Evolutionary conservation across 2,329 filamentous ascomycete genomes (phyloP).

Genomic region (Neonectria neomacrospora): DNA sequence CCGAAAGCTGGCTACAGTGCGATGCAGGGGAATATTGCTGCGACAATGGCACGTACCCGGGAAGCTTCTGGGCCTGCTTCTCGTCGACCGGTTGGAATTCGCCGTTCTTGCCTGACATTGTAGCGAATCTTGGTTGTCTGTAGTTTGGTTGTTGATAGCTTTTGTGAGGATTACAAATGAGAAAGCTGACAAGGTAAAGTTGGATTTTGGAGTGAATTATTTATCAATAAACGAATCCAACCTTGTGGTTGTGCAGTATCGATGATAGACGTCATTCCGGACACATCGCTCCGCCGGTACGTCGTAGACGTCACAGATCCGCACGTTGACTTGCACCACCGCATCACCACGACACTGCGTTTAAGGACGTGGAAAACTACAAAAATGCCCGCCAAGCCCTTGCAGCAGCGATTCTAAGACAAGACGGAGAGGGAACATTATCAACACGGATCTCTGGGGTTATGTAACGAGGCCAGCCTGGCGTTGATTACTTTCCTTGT

Average conservation of each 20-base stretch:
- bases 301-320: neutral
- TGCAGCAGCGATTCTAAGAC: neutral
- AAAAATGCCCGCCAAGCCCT: neutral
- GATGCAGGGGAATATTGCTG: neutral
- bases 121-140: neutral
- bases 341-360: neutral
- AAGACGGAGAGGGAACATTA: no score
- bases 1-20: neutral
- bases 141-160: no score
- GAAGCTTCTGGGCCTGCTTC: slow-evolving; percentile 51
- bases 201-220: no score
- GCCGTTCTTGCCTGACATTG: slow-evolving; percentile 44
- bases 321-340: neutral
- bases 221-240: neutral
- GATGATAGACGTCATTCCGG: slow-evolving; percentile 1
- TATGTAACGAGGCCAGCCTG: no score
- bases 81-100: slow-evolving; percentile 50
- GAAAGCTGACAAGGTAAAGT: no score
- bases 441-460: no score
- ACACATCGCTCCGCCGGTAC: neutral
- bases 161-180: no score
- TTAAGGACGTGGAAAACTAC: neutral
- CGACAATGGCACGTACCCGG: slow-evolving; percentile 44
- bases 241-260: neutral
- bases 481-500: no score